Evolutionary conservation across 345 rosid species (phyloP).

Genomic region (Pistacia vera): DNA sequence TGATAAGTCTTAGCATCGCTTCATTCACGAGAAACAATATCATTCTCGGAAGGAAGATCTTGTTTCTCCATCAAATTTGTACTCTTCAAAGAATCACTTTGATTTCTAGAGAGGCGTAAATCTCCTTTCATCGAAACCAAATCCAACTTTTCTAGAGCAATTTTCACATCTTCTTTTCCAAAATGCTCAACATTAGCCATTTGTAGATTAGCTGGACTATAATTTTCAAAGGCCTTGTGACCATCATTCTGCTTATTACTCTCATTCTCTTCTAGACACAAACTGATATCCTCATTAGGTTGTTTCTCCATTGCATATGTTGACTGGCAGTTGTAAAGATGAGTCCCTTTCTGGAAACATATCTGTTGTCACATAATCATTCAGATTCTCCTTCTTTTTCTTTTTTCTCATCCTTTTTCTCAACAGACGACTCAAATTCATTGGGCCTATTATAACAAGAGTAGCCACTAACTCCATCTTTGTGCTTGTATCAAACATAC

Average conservation of each 20-base stretch:
- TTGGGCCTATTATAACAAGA: background rate
- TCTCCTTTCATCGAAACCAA: conserved; percentile 1
- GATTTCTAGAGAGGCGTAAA: conserved; percentile 2
- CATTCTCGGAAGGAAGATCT: background rate
- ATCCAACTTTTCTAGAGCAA: conserved; percentile 2
- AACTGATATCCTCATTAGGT: background rate
- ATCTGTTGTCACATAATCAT: background rate
- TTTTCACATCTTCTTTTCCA: conserved; percentile 13
- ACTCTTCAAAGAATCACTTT: conserved; percentile 12
- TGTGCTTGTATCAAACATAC: background rate
- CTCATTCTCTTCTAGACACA: background rate
- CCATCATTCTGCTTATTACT: background rate
- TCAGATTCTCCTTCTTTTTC: conserved; percentile 13
- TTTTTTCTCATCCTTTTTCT: conserved; percentile 3
- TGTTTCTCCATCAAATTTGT: conserved; percentile 13
- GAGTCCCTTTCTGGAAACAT: background rate
- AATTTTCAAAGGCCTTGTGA: background rate
- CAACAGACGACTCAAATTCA: background rate
- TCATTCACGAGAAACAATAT: background rate
- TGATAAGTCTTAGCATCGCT: background rate
- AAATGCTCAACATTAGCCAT: background rate
- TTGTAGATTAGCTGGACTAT: background rate
- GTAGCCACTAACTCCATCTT: background rate
- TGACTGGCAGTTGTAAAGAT: background rate
- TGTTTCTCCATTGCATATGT: background rate